Base-by-base conservation (phyloP, 139 green algal species). In the Asterochloris erici region DNA sequence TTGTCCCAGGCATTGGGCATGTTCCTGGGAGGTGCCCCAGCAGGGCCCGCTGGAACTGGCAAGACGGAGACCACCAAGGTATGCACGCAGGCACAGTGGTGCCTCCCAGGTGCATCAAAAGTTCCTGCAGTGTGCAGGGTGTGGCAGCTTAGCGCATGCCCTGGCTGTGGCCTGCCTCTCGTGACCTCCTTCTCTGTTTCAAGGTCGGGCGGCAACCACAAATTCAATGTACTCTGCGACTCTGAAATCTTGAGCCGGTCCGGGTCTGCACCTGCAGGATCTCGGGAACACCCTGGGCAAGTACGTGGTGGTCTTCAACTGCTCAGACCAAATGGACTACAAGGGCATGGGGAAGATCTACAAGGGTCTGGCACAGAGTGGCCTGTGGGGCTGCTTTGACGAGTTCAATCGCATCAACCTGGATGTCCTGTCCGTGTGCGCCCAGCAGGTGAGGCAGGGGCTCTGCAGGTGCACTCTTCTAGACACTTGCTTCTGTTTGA, bases 391-490 rank as follows among this genome's bases (percentile, higher is more conserved):
- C 60, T 99, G 95, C 91, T 98, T 99, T 77, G 96, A 99, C 84
- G 96, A 99, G 90, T 99, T 99, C 92, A 99, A 99, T 77, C 91
- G 96, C 86, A 99, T 99, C 93, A 98, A 98, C 90, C 88, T 99
- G 82, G 96, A 98, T 84, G 96, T 99, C 75, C 90, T 99, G 63
- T 95, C 88, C 26, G 96, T 98, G 78, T 99, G 96, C 86, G 96
- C 96, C 13, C 96, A 98, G 90, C 94, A 98, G 90, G 89, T 96
- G 47, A 60, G 61, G 38, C 38, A 54, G 38, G 38, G 38, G 38
- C 38, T 54, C 38, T 54, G 38, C 38, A 2, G 38, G 4, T 54
- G 38, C 38, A 54, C 38, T 54, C 38, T 54, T 54, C 38, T 54
- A 6, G 38, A 54, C 38, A 54, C 6, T 6, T 54, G 38, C 4